Conservation (phyloP, 495 filamentous ascomycete species). For the Pseudomonodictys pantanalensis region DNA sequence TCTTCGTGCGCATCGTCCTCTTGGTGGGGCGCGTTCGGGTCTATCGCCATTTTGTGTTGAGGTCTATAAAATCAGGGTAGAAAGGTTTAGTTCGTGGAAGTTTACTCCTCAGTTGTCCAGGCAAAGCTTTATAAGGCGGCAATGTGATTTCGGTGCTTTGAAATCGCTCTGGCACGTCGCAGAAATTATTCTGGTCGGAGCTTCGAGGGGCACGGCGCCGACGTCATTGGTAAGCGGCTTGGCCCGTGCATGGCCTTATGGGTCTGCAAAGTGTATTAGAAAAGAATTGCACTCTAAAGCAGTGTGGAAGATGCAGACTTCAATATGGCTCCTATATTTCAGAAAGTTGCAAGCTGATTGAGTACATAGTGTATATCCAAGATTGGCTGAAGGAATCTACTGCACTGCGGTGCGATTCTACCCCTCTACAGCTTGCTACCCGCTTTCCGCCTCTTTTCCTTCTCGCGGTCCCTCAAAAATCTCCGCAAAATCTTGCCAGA, state of each 20-base stretch:
- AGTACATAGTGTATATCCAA: too few species aligned
- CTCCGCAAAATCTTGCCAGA: constrained; percentile 89
- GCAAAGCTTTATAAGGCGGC: constrained; percentile 1
- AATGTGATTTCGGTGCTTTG: too few species aligned
- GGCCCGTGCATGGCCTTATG: not conserved
- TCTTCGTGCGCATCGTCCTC: constrained; percentile 35
- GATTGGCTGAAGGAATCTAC: too few species aligned
- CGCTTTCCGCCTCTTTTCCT: constrained; percentile 60
- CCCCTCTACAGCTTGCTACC: constrained; percentile 20
- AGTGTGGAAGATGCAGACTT: too few species aligned
- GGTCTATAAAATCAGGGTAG: not conserved
- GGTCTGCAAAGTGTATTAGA: not conserved
- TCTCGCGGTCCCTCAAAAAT: constrained; percentile 76
- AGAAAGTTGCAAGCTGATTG: too few species aligned
- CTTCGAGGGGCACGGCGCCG: constrained; percentile 4
- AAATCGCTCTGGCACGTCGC: too few species aligned
- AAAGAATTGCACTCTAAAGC: too few species aligned
- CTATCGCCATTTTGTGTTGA: constrained; percentile 19
- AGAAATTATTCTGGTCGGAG: constrained; percentile 26
- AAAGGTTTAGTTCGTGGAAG: too few species aligned
- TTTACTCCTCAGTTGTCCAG: too few species aligned
- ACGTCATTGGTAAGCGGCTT: constrained; percentile 20
- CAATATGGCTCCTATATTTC: too few species aligned
- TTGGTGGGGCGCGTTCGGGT: constrained; percentile 30
- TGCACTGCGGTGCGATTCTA: not conserved